phyloP scores from a whole-genome alignment of 179 eudicot genomes.

The Dionaea muscipula region DNA sequence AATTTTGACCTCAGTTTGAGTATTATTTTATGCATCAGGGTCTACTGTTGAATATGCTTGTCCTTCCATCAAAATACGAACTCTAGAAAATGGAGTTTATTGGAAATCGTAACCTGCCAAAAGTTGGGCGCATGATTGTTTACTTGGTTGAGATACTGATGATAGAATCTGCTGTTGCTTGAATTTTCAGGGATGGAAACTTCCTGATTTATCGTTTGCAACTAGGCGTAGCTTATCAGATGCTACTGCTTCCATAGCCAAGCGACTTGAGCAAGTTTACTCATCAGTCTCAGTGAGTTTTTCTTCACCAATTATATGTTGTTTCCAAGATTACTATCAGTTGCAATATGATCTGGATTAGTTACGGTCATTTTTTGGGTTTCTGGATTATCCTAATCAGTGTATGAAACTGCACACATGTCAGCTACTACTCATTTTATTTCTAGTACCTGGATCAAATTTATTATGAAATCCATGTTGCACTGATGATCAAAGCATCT shows the following conservation, averaged over 20 bases:
- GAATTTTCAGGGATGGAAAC: conserved; percentile 69
- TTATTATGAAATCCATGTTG: too few relatives aligned
- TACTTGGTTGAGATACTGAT: not conserved
- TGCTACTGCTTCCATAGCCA: conserved; percentile 52
- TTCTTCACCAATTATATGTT: conserved; percentile 5
- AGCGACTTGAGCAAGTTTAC: conserved; percentile 60
- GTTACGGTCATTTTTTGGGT: not conserved
- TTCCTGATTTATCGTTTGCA: conserved; percentile 75
- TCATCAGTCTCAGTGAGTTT: conserved; percentile 44
- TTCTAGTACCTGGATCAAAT: too few relatives aligned
- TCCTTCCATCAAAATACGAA: too few relatives aligned
- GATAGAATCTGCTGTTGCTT: not conserved
- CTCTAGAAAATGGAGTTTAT: not conserved
- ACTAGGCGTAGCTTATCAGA: conserved; percentile 65
- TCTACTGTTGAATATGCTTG: too few relatives aligned
- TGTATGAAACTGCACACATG: too few relatives aligned
- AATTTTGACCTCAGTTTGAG: too few relatives aligned
- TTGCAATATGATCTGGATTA: not conserved
- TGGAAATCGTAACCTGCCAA: conserved; percentile 56
- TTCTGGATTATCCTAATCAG: not conserved
- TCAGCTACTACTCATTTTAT: too few relatives aligned
- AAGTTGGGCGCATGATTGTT: not conserved
- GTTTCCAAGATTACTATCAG: not conserved
- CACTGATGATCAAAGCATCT: too few relatives aligned
- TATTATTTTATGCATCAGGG: too few relatives aligned